Evolutionary conservation across 305 asterid genomes (phyloP).

Genomic region (Rubia balearica): DNA sequence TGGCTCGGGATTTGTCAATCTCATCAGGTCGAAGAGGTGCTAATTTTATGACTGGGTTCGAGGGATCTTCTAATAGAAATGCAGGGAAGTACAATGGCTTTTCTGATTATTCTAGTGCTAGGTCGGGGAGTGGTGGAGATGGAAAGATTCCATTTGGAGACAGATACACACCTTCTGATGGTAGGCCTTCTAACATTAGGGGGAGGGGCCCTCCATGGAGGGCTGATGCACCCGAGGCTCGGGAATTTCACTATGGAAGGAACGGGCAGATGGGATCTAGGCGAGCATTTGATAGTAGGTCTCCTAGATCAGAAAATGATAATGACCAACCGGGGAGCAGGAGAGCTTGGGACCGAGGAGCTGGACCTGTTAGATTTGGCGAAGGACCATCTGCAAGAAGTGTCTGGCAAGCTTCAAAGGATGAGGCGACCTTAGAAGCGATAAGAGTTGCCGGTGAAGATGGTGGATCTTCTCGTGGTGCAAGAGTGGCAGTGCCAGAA

Average conservation of each 20-base stretch:
- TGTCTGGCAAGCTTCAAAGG: slow-evolving; percentile 99
- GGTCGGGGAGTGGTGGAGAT: slow-evolving; percentile 58
- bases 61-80: slow-evolving; percentile 62
- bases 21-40: slow-evolving; percentile 70
- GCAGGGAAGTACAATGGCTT: slow-evolving; percentile 71
- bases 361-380: slow-evolving; percentile 73
- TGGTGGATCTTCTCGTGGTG: slow-evolving; percentile 56
- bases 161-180: slow-evolving; percentile 56
- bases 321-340: slow-evolving; percentile 55
- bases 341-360: slow-evolving; percentile 82
- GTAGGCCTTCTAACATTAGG: slow-evolving; percentile 48
- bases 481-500: slow-evolving; percentile 80
- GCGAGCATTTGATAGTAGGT: slow-evolving; percentile 41
- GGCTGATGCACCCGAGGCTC: slow-evolving; percentile 53
- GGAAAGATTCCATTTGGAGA: slow-evolving; percentile 61
- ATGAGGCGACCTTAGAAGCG: slow-evolving; percentile 97
- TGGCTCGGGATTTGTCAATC: slow-evolving; percentile 86
- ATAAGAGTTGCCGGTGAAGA: slow-evolving; percentile 96
- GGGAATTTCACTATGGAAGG: slow-evolving; percentile 71
- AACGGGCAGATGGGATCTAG: slow-evolving; percentile 62
- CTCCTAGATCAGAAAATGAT: slow-evolving; percentile 61
- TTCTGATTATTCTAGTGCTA: slow-evolving; percentile 68
- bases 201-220: slow-evolving; percentile 76
- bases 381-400: slow-evolving; percentile 99
- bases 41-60: slow-evolving; percentile 46